These are phyloP conservation scores for Sextonia rubra DNA, from an alignment of 164 flowering plant species.

Conservation along the genomic window DNA sequence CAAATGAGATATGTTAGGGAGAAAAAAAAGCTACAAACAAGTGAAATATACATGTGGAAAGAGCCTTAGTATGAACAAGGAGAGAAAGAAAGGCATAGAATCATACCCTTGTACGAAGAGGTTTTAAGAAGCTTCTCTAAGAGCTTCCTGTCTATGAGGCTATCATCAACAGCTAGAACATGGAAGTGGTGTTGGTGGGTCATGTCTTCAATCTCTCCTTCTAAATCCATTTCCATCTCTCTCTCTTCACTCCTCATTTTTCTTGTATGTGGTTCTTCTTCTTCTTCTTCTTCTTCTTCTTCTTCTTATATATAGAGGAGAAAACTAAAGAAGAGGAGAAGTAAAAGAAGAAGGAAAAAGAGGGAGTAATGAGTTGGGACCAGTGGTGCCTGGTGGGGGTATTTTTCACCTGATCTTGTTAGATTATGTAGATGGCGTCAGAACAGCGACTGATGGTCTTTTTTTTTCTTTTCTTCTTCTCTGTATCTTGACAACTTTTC, in stretches of 20 bases:
- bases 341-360: neutral
- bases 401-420: neutral
- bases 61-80: too few relatives aligned
- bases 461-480: neutral
- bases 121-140: slow-evolving; percentile 63
- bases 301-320: too few relatives aligned
- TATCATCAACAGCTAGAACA: slow-evolving; percentile 83
- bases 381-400: neutral
- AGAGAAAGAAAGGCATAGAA: neutral
- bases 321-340: too few relatives aligned
- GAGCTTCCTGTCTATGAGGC: slow-evolving; percentile 57
- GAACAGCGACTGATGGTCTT: slow-evolving; percentile 1
- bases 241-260: too few relatives aligned
- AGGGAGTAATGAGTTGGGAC: neutral
- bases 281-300: too few relatives aligned
- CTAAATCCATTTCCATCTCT: neutral
- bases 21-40: neutral
- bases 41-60: neutral
- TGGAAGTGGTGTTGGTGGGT: slow-evolving; percentile 42
- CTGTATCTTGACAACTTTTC: too few relatives aligned
- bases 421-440: neutral
- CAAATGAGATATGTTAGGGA: neutral
- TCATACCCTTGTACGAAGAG: slow-evolving; percentile 48
- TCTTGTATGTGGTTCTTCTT: too few relatives aligned
- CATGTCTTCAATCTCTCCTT: neutral